Conservation (phyloP, 441 rosid species). For the Gossypium laxum region DNA sequence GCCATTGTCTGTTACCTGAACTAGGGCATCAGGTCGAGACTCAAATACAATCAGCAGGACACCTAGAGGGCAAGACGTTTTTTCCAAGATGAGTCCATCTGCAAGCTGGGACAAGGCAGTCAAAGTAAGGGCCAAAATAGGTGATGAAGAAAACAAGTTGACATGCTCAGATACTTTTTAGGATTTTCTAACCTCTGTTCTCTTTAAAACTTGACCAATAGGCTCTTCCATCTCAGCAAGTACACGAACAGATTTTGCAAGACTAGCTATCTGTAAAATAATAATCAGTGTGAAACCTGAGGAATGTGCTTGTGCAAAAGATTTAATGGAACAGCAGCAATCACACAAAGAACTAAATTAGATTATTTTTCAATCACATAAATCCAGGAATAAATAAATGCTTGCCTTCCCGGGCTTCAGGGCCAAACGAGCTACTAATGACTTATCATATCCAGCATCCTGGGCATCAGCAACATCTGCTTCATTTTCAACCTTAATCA, state of each 20-base stretch:
- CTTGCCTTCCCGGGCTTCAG: constrained; percentile 42
- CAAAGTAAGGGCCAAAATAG: constrained; percentile 6
- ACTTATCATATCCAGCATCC: constrained; percentile 33
- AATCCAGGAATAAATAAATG: not conserved
- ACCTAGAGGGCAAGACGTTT: constrained; percentile 40
- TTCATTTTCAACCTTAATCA: constrained; percentile 34
- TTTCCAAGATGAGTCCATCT: constrained; percentile 41
- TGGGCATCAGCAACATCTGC: constrained; percentile 37
- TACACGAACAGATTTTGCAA: constrained; percentile 36
- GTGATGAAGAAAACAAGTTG: not conserved
- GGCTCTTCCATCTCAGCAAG: constrained; percentile 54
- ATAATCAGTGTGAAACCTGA: not conserved
- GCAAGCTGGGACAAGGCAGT: constrained; percentile 30
- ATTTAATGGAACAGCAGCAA: not conserved
- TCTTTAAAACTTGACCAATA: constrained; percentile 36
- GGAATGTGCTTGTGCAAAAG: not conserved
- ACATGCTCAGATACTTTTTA: not conserved
- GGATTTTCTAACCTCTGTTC: constrained; percentile 38
- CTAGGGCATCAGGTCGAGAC: constrained; percentile 45
- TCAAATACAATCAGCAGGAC: constrained; percentile 40
- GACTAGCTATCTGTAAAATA: constrained; percentile 31
- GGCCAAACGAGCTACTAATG: constrained; percentile 34
- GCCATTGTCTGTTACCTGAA: constrained; percentile 29
- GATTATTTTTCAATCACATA: not conserved
- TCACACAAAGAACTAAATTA: not conserved